Conservation (phyloP, 192 early-diverging fungal species). For the Mortierella claussenii region DNA sequence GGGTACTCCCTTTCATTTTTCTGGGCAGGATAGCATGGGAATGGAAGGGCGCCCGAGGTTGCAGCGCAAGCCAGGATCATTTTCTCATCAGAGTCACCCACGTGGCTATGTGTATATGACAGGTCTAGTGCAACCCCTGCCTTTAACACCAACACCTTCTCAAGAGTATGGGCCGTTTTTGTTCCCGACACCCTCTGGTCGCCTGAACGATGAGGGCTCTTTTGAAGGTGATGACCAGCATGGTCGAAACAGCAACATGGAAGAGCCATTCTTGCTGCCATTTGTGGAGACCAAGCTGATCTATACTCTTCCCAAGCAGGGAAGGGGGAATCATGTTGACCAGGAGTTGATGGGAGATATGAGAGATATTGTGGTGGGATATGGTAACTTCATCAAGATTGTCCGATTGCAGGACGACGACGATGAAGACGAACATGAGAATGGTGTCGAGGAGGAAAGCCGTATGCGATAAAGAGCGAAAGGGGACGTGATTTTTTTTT, state of each 20-base stretch:
- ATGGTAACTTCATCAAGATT: conserved; percentile 49
- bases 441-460: too few relatives aligned
- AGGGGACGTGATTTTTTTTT: too few relatives aligned
- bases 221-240: background rate
- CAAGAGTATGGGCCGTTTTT: background rate
- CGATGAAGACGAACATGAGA: background rate
- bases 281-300: conserved; percentile 44
- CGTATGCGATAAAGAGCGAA: too few relatives aligned
- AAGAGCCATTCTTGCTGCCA: conserved; percentile 23
- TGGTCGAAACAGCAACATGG: background rate
- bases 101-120: conserved; percentile 24
- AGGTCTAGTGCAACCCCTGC: background rate
- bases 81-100: conserved; percentile 3
- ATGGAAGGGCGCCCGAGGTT: conserved; percentile 32
- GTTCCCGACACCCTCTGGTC: conserved; percentile 7
- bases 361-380: conserved; percentile 39
- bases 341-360: conserved; percentile 6
- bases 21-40: too few relatives aligned
- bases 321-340: background rate
- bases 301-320: conserved; percentile 6
- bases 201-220: background rate
- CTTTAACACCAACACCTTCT: background rate
- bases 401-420: conserved; percentile 36
- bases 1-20: background rate
- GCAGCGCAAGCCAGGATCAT: conserved; percentile 34